These are phyloP conservation scores for Artemisia annua DNA, from an alignment of 129 eudicot species.

Conservation along the genomic window DNA sequence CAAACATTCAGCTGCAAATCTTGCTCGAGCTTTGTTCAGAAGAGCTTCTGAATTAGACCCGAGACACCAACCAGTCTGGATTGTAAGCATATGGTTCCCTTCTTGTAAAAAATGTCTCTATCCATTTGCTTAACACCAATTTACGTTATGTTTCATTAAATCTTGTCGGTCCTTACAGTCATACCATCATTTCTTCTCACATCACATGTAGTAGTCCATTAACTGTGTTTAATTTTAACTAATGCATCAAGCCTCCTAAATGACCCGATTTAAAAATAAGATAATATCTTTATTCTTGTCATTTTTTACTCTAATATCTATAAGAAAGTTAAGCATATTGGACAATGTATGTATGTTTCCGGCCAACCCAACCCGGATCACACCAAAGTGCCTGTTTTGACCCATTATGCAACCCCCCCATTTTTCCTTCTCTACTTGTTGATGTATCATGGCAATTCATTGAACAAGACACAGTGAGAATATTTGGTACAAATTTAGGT, in stretches of 20 bases:
- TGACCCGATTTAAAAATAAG: background rate
- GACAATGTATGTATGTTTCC: background rate
- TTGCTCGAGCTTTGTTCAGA: constrained; percentile 77
- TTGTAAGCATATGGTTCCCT: constrained; percentile 46
- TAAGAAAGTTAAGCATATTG: background rate
- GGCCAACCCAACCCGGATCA: background rate
- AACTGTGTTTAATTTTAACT: background rate
- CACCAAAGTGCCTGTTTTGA: background rate
- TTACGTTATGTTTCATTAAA: background rate
- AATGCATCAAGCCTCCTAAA: background rate
- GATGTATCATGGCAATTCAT: background rate
- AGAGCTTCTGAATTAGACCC: constrained; percentile 86
- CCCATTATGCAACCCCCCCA: background rate
- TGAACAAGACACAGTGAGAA: background rate
- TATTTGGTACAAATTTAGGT: background rate
- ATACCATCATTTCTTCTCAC: background rate
- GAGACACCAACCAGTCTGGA: constrained; percentile 92
- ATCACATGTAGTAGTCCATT: background rate
- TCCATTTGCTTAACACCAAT: background rate
- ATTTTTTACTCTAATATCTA: background rate
- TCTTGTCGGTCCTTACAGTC: background rate
- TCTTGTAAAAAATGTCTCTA: background rate
- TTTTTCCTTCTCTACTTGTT: background rate
- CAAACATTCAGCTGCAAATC: constrained; percentile 65
- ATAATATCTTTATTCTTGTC: background rate